Conservation (phyloP, 805 yeast genomes). For the Spathaspora girioi region DNA sequence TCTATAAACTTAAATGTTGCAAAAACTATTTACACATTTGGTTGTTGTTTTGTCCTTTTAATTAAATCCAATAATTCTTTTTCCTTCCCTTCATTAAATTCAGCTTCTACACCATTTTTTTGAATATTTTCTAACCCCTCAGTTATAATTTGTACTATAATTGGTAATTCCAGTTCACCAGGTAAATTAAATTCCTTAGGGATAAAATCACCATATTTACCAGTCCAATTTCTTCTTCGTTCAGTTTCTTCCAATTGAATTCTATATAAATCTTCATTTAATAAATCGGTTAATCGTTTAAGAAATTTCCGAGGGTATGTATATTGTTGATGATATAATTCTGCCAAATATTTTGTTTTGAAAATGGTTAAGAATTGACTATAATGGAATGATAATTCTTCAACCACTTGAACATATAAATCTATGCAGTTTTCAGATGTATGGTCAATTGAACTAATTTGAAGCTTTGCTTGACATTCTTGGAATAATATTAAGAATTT, state of each 20-base stretch:
- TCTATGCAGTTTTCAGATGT: conserved; percentile 14
- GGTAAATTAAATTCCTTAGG: conserved; percentile 38
- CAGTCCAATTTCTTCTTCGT: conserved; percentile 33
- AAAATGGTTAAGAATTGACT: conserved; percentile 29
- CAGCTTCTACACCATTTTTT: conserved; percentile 10
- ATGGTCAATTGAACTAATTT: conserved; percentile 15
- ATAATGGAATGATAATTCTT: conserved; percentile 32
- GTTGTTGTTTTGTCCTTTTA: conserved; percentile 1
- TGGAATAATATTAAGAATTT: conserved; percentile 18
- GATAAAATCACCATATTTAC: conserved; percentile 36
- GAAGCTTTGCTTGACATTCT: conserved; percentile 12
- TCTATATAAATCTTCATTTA: conserved; percentile 27
- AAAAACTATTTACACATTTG: not conserved
- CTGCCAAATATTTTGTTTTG: conserved; percentile 32
- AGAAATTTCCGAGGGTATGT: conserved; percentile 36
- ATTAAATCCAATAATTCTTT: conserved; percentile 21
- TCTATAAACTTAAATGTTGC: not conserved
- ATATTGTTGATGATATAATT: conserved; percentile 37
- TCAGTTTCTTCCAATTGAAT: conserved; percentile 32
- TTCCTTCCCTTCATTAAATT: conserved; percentile 17
- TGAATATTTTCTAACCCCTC: conserved; percentile 36
- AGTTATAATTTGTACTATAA: conserved; percentile 37
- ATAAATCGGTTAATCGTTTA: conserved; percentile 25
- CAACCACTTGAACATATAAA: conserved; percentile 22
- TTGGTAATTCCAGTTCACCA: conserved; percentile 33